A percentile compares a stretch with the other conserved stretches of the same genome.
phyloP scores from a whole-genome alignment of 352 stramenopile species.

The Globisporangium camurandrum region DNA sequence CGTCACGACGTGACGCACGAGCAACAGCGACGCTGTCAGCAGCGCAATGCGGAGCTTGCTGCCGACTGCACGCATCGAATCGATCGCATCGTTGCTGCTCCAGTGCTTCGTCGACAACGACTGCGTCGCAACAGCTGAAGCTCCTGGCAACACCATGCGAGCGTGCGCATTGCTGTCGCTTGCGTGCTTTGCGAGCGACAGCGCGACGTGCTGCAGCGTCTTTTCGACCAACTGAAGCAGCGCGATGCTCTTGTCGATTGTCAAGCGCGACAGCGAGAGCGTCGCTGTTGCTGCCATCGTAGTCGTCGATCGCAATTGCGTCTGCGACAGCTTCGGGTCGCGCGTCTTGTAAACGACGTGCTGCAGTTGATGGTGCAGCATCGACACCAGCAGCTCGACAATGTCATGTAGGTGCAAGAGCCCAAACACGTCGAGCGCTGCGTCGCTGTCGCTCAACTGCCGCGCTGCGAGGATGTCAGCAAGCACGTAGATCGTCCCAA shows the following conservation, averaged over 20 bases:
- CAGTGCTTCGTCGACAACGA: too few species aligned
- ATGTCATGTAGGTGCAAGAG: constrained; percentile 39
- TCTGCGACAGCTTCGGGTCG: constrained; percentile 54
- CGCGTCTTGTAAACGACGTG: constrained; percentile 51
- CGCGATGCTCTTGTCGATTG: constrained; percentile 19
- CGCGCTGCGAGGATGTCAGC: constrained; percentile 37
- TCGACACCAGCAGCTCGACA: constrained; percentile 56
- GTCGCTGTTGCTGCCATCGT: too few species aligned
- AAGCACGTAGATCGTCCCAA: constrained; percentile 55
- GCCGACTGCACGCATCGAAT: too few species aligned
- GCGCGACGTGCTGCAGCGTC: constrained; percentile 15
- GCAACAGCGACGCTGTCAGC: constrained; percentile 38
- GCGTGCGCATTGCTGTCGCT: constrained; percentile 1
- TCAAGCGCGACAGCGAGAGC: constrained; percentile 24
- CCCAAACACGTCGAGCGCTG: constrained; percentile 42
- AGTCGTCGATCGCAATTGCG: constrained; percentile 22
- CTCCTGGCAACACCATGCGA: constrained; percentile 9
- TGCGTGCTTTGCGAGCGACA: constrained; percentile 12
- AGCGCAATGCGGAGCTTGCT: constrained; percentile 30
- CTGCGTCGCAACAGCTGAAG: too few species aligned
- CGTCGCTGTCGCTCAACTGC: constrained; percentile 23
- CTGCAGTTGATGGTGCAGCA: constrained; percentile 65
- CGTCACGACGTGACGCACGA: constrained; percentile 41
- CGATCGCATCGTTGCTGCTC: too few species aligned
- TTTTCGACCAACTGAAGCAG: constrained; percentile 24